phyloP scores from a whole-genome alignment of 2,329 filamentous ascomycete species.

The Botryotinia convoluta region DNA sequence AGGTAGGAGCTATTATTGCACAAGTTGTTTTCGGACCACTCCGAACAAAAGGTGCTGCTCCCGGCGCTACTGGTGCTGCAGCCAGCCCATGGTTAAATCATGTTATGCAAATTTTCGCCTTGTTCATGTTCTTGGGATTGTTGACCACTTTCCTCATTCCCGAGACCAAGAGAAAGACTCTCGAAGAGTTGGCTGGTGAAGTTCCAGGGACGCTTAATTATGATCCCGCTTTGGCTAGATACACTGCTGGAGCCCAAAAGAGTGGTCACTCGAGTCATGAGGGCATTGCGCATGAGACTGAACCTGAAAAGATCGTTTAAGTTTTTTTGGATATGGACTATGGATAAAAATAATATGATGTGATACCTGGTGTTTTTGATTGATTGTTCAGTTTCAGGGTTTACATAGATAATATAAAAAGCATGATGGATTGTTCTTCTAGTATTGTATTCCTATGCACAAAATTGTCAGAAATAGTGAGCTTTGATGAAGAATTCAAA shows the following conservation, averaged over 20 bases:
- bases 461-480: background rate
- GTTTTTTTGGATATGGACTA: background rate
- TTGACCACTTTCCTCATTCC: conserved; percentile 68
- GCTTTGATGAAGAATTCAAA: background rate
- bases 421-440: background rate
- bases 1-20: conserved; percentile 40
- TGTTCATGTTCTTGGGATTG: conserved; percentile 74
- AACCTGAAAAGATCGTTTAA: background rate
- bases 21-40: conserved; percentile 55
- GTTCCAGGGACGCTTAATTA: conserved; percentile 19
- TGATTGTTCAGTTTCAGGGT: background rate
- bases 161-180: conserved; percentile 71
- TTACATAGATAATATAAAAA: background rate
- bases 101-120: conserved; percentile 73
- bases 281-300: background rate
- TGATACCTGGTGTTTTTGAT: conserved; percentile 18
- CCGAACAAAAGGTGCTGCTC: conserved; percentile 41
- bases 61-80: conserved; percentile 27
- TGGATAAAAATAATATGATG: background rate
- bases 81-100: conserved; percentile 62
- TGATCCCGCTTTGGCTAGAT: conserved; percentile 8
- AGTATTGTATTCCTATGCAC: background rate
- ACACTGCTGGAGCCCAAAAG: background rate
- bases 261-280: conserved; percentile 6
- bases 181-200: conserved; percentile 56